These are phyloP conservation scores for Silybum marianum DNA, from an alignment of 129 eudicot genomes.

Conservation along the genomic window DNA sequence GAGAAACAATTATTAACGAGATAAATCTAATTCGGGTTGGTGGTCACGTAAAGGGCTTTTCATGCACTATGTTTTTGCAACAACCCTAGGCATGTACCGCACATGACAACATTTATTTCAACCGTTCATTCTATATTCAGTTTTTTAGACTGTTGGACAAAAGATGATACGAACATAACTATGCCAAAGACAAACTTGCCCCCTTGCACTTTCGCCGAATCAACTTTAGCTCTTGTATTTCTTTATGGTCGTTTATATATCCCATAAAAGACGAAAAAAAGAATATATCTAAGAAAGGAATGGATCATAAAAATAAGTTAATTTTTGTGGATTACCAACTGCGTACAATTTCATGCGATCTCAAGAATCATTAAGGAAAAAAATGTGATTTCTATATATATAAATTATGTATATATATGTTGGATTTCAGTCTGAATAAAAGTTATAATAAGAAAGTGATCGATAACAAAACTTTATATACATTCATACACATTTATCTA, in stretches of 20 bases:
- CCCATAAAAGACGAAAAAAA: too few species aligned
- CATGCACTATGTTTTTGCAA: not conserved
- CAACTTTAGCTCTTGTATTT: not conserved
- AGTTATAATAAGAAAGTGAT: too few species aligned
- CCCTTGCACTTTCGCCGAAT: too few species aligned
- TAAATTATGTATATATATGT: too few species aligned
- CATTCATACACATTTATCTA: too few species aligned
- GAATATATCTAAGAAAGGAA: not conserved
- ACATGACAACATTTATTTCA: not conserved
- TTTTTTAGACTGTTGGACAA: not conserved
- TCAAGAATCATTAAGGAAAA: not conserved
- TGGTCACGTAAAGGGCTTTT: too few species aligned
- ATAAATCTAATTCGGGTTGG: too few species aligned
- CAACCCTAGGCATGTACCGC: not conserved
- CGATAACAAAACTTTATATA: too few species aligned
- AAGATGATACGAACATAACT: not conserved
- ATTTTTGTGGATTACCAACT: not conserved
- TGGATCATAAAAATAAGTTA: not conserved
- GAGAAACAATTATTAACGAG: not conserved
- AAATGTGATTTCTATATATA: too few species aligned
- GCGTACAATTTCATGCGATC: not conserved
- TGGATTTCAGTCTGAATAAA: too few species aligned
- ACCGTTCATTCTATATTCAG: not conserved
- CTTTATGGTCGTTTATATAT: too few species aligned
- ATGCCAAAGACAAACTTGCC: not conserved